phyloP scores from a whole-genome alignment of 1,284 basidiomycete genomes.

The Gastroboletus turbinatus region DNA sequence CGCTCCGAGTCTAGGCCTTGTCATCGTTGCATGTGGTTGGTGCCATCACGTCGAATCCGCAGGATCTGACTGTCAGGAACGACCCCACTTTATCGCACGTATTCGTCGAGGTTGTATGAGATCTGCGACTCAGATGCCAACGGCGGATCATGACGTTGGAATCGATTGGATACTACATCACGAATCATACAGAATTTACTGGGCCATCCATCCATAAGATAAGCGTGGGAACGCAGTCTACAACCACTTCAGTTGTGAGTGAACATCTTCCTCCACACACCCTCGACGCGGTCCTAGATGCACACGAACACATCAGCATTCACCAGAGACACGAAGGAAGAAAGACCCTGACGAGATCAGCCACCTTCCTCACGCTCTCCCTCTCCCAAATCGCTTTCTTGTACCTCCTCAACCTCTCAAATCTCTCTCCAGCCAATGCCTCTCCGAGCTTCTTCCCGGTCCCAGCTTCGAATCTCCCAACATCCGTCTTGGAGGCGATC shows the following conservation, averaged over 20 bases:
- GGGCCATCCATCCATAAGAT: background rate
- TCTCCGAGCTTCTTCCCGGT: constrained; percentile 41
- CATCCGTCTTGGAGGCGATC: constrained; percentile 41
- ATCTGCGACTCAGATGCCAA: background rate
- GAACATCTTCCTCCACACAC: background rate
- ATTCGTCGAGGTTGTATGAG: background rate
- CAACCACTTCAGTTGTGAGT: background rate
- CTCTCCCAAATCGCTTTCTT: constrained; percentile 41
- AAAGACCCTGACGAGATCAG: constrained; percentile 19
- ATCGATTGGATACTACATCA: no score
- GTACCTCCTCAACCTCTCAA: constrained; percentile 45
- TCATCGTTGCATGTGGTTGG: no score
- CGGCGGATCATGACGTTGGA: background rate
- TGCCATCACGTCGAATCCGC: background rate
- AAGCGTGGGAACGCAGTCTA: background rate
- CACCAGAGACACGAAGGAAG: background rate
- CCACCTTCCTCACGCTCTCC: constrained; percentile 49
- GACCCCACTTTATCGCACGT: background rate
- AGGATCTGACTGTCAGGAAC: background rate
- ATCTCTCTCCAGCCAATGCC: constrained; percentile 38
- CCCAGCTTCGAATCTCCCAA: constrained; percentile 43
- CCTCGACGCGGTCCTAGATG: constrained; percentile 1
- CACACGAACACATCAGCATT: background rate
- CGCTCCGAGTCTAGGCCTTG: no score
- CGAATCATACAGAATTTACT: no score